These are phyloP conservation scores for Zangia roseola DNA, from an alignment of 768 basidiomycete species.

Conservation along the genomic window DNA sequence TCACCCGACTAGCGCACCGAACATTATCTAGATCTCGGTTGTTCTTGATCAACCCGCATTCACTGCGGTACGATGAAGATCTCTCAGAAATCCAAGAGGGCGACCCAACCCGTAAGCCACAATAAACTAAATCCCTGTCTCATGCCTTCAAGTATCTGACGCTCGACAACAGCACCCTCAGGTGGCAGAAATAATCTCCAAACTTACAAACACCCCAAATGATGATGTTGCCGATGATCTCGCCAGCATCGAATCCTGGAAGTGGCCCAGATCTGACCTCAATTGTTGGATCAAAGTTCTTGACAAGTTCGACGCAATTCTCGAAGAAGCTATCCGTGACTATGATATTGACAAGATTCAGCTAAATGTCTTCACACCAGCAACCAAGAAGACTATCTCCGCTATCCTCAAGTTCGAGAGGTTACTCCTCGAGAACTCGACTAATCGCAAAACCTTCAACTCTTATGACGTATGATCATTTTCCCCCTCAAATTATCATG, in stretches of 20 bases:
- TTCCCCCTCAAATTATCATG: not conserved
- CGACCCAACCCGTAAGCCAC: constrained; percentile 66
- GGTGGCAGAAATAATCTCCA: constrained; percentile 77
- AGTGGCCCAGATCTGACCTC: constrained; percentile 94
- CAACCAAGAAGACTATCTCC: constrained; percentile 70
- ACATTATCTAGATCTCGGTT: not conserved
- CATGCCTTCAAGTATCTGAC: constrained; percentile 10
- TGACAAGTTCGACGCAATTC: constrained; percentile 90
- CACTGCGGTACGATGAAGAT: constrained; percentile 80
- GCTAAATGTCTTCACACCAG: constrained; percentile 70
- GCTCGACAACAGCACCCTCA: constrained; percentile 59
- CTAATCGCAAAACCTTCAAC: constrained; percentile 92
- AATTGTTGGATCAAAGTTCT: constrained; percentile 96
- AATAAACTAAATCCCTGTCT: not conserved
- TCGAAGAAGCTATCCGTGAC: constrained; percentile 78
- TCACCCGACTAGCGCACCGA: constrained; percentile 5
- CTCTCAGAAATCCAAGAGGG: constrained; percentile 80
- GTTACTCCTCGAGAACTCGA: constrained; percentile 93
- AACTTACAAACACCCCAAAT: constrained; percentile 61
- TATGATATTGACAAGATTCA: constrained; percentile 89
- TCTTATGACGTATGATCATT: constrained; percentile 88
- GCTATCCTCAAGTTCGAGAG: constrained; percentile 88
- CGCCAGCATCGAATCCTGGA: constrained; percentile 75
- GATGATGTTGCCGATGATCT: constrained; percentile 73
- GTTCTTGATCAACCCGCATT: constrained; percentile 33